A percentile compares a stretch with the other conserved stretches of the same genome.
Conservation (phyloP, 441 rosid genomes). For the Erysimum pusillum region DNA sequence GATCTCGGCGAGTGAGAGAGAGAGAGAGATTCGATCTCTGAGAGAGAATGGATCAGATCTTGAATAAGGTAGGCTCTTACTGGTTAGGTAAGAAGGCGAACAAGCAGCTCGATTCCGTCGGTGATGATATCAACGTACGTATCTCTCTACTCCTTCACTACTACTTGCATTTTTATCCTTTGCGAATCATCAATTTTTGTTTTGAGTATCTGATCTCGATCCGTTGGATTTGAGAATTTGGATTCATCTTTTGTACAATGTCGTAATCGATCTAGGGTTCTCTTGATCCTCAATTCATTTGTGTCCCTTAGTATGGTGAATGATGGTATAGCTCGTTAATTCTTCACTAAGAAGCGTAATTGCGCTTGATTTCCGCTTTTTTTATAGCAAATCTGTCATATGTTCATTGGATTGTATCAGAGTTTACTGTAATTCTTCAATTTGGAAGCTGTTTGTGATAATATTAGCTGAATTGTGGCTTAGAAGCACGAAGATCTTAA, state of each 20-base stretch:
- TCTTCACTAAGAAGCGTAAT: slow-evolving; percentile 4
- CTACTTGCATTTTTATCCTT: slow-evolving; percentile 2
- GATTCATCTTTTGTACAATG: background rate
- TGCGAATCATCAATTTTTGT: background rate
- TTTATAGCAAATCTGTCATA: slow-evolving; percentile 3
- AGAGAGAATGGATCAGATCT: slow-evolving; percentile 68
- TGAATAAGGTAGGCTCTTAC: slow-evolving; percentile 83
- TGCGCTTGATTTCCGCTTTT: slow-evolving; percentile 21
- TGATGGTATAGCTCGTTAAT: slow-evolving; percentile 15
- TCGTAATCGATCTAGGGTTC: background rate
- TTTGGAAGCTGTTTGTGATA: background rate
- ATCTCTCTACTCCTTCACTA: slow-evolving; percentile 17
- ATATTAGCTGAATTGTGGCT: background rate
- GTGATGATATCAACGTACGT: slow-evolving; percentile 71
- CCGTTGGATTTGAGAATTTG: slow-evolving; percentile 1
- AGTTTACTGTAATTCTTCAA: background rate
- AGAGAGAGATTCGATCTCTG: slow-evolving; percentile 23
- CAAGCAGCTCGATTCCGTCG: slow-evolving; percentile 82
- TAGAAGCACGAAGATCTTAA: background rate
- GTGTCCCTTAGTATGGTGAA: slow-evolving; percentile 3
- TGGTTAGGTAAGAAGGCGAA: slow-evolving; percentile 71
- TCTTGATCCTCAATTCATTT: background rate
- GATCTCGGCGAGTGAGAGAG: slow-evolving; percentile 37
- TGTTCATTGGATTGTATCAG: background rate
- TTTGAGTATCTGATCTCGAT: slow-evolving; percentile 28